A percentile compares a stretch with the other conserved stretches of the same genome.
Evolutionary conservation across 225 moss, liverwort and hornwort species (phyloP).

Genomic region (Pseudisothecium myosuroides): DNA sequence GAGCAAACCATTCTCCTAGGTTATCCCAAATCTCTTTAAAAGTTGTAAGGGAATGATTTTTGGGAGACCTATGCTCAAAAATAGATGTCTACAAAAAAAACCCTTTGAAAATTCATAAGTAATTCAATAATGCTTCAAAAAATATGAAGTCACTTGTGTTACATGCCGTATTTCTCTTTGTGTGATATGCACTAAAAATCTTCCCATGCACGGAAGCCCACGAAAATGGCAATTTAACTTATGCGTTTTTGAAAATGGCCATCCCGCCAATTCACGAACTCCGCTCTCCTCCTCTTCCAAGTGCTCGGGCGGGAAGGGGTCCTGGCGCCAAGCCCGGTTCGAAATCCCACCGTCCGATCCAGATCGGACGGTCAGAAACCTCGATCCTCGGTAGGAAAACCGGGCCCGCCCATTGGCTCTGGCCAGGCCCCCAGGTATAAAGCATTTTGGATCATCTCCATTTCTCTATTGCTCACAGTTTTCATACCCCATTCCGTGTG

Average conservation of each 20-base stretch:
- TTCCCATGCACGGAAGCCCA: too few species aligned
- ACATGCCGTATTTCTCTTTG: too few species aligned
- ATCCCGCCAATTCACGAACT: not conserved
- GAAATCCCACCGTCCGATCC: not conserved
- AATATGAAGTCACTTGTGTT: too few species aligned
- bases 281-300: not conserved
- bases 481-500: not conserved
- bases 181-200: too few species aligned
- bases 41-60: too few species aligned
- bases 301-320: not conserved
- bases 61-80: too few species aligned
- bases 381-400: not conserved
- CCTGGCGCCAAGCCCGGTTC: not conserved
- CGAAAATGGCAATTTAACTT: too few species aligned
- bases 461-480: rapidly evolving
- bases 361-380: not conserved
- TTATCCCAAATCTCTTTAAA: too few species aligned
- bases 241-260: not conserved
- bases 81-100: too few species aligned
- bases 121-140: too few species aligned
- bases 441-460: not conserved
- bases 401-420: not conserved
- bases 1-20: too few species aligned
- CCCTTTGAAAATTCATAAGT: too few species aligned
- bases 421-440: not conserved